A percentile compares a stretch with the other conserved stretches of the same genome.
These are phyloP conservation scores for Metschnikowia gelsemii DNA, from an alignment of 805 yeast species.

Conservation along the genomic window DNA sequence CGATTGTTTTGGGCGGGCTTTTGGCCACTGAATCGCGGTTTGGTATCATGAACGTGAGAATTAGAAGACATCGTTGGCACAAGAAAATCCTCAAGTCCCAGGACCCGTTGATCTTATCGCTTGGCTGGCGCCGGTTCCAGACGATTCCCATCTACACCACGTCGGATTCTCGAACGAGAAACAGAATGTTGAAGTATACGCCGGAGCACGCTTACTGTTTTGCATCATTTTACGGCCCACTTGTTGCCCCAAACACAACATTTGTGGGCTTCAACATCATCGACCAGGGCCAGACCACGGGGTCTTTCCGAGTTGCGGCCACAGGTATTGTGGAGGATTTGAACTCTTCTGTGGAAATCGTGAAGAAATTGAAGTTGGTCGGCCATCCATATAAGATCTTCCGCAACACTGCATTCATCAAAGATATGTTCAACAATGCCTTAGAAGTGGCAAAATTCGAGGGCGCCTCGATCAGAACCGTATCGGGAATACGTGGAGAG, in stretches of 20 bases:
- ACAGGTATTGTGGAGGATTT: slow-evolving; percentile 95
- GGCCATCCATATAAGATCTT: slow-evolving; percentile 93
- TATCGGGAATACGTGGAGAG: slow-evolving; percentile 96
- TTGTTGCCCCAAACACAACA: slow-evolving; percentile 96
- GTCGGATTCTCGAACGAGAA: slow-evolving; percentile 95
- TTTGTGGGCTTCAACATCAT: slow-evolving; percentile 93
- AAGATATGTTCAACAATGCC: slow-evolving; percentile 91
- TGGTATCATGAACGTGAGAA: slow-evolving; percentile 88
- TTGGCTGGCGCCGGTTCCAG: slow-evolving; percentile 99
- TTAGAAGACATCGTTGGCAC: slow-evolving; percentile 99
- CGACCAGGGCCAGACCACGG: slow-evolving; percentile 78
- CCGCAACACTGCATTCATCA: slow-evolving; percentile 94
- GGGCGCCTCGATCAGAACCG: slow-evolving; percentile 96
- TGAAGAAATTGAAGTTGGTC: slow-evolving; percentile 90
- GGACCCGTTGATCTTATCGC: slow-evolving; percentile 88
- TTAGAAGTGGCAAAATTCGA: slow-evolving; percentile 97
- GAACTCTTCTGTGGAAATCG: slow-evolving; percentile 87
- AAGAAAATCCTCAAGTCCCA: slow-evolving; percentile 91
- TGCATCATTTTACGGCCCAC: slow-evolving; percentile 95
- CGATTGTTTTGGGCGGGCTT: slow-evolving; percentile 87
- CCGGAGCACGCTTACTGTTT: slow-evolving; percentile 97
- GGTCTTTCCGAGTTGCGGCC: slow-evolving; percentile 91
- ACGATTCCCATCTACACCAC: slow-evolving; percentile 95
- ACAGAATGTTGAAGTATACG: slow-evolving; percentile 95
- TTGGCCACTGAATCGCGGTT: slow-evolving; percentile 88